A percentile compares a stretch with the other conserved stretches of the same genome.
phyloP scores from a whole-genome alignment of 2,329 filamentous ascomycete species.

The Ceratocystiopsis minuta region DNA sequence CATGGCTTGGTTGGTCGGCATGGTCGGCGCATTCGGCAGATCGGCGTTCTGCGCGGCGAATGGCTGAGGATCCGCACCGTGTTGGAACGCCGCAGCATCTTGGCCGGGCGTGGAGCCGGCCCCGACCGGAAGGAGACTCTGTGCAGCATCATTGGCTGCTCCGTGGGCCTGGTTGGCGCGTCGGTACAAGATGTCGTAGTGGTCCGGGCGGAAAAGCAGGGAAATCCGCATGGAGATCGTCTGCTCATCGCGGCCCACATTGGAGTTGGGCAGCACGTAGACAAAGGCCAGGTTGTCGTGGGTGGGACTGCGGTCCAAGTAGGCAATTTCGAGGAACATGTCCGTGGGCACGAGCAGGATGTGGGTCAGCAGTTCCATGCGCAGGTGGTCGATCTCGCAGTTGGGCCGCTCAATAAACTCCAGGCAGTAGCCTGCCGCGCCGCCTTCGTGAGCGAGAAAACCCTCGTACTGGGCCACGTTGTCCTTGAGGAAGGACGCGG shows the following conservation, averaged over 20 bases:
- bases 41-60: no score
- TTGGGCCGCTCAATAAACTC: constrained; percentile 55
- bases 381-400: constrained; percentile 82
- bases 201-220: constrained; percentile 52
- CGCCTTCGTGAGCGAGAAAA: constrained; percentile 45
- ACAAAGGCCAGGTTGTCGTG: constrained; percentile 58
- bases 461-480: constrained; percentile 50
- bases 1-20: no score
- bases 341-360: constrained; percentile 62
- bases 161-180: constrained; percentile 2
- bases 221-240: constrained; percentile 34
- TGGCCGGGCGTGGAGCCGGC: no score
- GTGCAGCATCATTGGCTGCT: no score
- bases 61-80: no score
- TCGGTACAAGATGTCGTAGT: constrained; percentile 82
- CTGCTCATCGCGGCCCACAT: constrained; percentile 25
- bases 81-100: no score
- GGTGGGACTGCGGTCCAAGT: constrained; percentile 58
- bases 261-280: constrained; percentile 43
- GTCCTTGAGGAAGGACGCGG: constrained; percentile 68
- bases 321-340: constrained; percentile 72
- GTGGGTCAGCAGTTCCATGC: constrained; percentile 58
- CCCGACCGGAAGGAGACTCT: no score
- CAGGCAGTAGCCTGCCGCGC: constrained; percentile 50
- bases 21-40: no score